These are phyloP conservation scores for Myotisia sp. DNA, from an alignment of 2,329 filamentous ascomycete species.

Conservation along the genomic window DNA sequence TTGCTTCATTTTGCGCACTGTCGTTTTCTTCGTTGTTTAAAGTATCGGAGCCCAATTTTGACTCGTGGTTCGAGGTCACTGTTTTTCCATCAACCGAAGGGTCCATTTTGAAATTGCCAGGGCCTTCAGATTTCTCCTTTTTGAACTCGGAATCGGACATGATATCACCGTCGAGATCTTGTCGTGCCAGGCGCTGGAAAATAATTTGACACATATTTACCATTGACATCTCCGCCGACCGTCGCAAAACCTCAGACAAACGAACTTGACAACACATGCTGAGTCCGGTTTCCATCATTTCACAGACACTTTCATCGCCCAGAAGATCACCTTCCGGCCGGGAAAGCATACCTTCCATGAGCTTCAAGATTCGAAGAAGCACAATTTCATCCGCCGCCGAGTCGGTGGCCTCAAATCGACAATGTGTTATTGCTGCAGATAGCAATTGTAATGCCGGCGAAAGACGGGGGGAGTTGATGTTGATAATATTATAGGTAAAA, in stretches of 20 bases:
- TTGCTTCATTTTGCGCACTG: conserved; percentile 8
- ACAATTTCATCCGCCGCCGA: conserved; percentile 92
- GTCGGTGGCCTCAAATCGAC: conserved; percentile 92
- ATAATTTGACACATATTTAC: conserved; percentile 98
- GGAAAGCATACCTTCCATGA: conserved; percentile 98
- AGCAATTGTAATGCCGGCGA: conserved; percentile 85
- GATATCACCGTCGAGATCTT: conserved; percentile 53
- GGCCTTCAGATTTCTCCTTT: conserved; percentile 1
- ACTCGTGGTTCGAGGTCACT: conserved; percentile 38
- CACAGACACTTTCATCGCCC: conserved; percentile 96
- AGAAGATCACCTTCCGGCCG: conserved; percentile 81
- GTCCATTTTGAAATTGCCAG: conserved; percentile 60
- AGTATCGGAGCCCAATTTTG: conserved; percentile 28
- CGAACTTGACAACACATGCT: conserved; percentile 94
- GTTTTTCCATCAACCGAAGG: conserved; percentile 55
- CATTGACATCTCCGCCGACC: conserved; percentile 93
- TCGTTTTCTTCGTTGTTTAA: conserved; percentile 19
- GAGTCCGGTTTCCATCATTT: conserved; percentile 97
- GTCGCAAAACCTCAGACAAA: conserved; percentile 75
- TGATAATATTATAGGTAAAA: conserved; percentile 85
- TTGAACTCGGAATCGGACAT: conserved; percentile 50
- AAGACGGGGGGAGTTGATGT: conserved; percentile 69
- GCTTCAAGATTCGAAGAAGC: conserved; percentile 77
- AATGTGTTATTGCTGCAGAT: conserved; percentile 90
- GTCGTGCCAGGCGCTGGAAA: conserved; percentile 78